These are phyloP conservation scores for Alternaria sp. DNA, from an alignment of 2,329 filamentous ascomycete genomes.

Conservation along the genomic window DNA sequence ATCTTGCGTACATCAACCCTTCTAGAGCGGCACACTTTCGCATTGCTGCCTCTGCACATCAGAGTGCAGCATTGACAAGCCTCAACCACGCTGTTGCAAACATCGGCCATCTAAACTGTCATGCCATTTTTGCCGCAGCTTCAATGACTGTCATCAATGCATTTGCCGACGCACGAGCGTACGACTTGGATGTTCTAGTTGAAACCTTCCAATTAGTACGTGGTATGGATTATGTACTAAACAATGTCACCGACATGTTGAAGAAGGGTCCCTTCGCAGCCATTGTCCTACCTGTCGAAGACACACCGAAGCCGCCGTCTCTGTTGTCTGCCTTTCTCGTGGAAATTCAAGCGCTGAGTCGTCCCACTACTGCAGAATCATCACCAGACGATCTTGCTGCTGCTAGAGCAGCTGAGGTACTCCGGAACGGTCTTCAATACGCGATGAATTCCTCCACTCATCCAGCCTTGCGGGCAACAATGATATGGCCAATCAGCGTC, in stretches of 20 bases:
- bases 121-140: slow-evolving; percentile 38
- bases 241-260: slow-evolving; percentile 25
- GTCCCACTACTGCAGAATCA: slow-evolving; percentile 12
- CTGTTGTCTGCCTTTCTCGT: slow-evolving; percentile 32
- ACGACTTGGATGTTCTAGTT: slow-evolving; percentile 33
- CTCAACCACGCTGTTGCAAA: slow-evolving; percentile 34
- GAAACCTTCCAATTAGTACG: slow-evolving; percentile 41
- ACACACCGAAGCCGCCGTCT: slow-evolving; percentile 25
- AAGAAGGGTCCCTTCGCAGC: slow-evolving; percentile 32
- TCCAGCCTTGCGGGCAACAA: slow-evolving; percentile 27
- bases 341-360: slow-evolving; percentile 25
- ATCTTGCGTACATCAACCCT: slow-evolving; percentile 43
- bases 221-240: slow-evolving; percentile 37
- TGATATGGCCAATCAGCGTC: slow-evolving; percentile 36
- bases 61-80: slow-evolving; percentile 32
- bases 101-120: slow-evolving; percentile 37
- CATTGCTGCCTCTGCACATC: slow-evolving; percentile 39
- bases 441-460: slow-evolving; percentile 31
- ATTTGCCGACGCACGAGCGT: slow-evolving; percentile 30
- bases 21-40: slow-evolving; percentile 27
- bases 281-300: slow-evolving; percentile 20
- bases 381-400: slow-evolving; percentile 13
- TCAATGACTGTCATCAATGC: slow-evolving; percentile 35
- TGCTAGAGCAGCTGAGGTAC: slow-evolving; percentile 21
- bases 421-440: slow-evolving; percentile 28